phyloP scores from a whole-genome alignment of 2,329 filamentous ascomycete genomes.

The Exophiala bonariae region DNA sequence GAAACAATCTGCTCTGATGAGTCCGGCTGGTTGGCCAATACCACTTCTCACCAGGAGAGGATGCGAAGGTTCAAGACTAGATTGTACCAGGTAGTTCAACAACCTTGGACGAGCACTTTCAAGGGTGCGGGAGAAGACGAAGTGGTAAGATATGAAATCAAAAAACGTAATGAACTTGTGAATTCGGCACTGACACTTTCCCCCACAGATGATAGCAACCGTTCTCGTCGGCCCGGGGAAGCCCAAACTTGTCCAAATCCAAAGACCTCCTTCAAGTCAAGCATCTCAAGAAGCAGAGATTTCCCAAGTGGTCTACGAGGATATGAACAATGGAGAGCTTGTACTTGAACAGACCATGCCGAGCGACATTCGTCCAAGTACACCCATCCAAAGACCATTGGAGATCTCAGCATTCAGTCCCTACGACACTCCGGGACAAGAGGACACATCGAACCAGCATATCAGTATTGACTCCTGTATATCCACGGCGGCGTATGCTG shows the following conservation, averaged over 20 bases:
- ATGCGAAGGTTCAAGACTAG: conserved; percentile 18
- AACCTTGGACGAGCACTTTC: conserved; percentile 4
- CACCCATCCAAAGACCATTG: conserved; percentile 10
- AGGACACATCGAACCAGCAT: not conserved
- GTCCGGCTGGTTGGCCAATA: conserved; percentile 24
- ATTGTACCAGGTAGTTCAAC: conserved; percentile 22
- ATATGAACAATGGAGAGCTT: not conserved
- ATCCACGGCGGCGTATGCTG: not conserved
- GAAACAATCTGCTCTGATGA: conserved; percentile 15
- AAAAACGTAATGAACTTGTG: no score
- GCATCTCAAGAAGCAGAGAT: not conserved
- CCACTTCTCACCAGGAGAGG: conserved; percentile 17
- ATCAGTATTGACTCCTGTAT: conserved; percentile 8
- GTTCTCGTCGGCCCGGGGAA: conserved; percentile 25
- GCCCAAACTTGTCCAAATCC: conserved; percentile 27
- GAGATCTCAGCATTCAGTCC: conserved; percentile 27
- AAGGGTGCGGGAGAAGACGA: conserved; percentile 9
- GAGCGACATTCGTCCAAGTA: conserved; percentile 5
- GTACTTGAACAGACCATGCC: no score
- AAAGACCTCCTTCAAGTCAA: conserved; percentile 19
- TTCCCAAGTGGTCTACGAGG: not conserved
- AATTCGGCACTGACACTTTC: conserved; percentile 1
- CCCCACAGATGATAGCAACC: conserved; percentile 22
- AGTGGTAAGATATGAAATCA: no score
- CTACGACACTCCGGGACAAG: conserved; percentile 21